These are phyloP conservation scores for Wallacemonas sp. DNA, from an alignment of 208 protist species.

Conservation along the genomic window DNA sequence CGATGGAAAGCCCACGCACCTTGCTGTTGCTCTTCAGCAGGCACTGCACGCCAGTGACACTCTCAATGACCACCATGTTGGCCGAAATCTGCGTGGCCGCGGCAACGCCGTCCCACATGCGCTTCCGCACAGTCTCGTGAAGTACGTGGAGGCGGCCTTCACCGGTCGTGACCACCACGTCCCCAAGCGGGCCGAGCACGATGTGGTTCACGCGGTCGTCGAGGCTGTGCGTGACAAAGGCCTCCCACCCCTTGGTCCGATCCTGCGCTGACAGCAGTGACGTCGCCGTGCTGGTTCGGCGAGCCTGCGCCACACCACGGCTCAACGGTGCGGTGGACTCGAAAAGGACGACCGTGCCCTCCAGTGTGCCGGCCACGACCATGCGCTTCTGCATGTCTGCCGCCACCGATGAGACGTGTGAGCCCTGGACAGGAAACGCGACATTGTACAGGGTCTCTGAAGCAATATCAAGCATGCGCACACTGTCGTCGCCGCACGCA, in stretches of 20 bases:
- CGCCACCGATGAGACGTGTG: constrained; percentile 60
- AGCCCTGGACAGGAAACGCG: constrained; percentile 42
- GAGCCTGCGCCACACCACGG: neutral
- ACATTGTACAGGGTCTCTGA: constrained; percentile 78
- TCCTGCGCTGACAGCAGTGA: constrained; percentile 19
- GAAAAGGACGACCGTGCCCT: constrained; percentile 73
- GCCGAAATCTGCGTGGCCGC: constrained; percentile 87
- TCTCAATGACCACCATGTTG: constrained; percentile 87
- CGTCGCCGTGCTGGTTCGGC: neutral
- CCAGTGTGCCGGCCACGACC: constrained; percentile 59
- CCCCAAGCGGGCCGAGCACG: constrained; percentile 50
- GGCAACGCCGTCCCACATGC: constrained; percentile 80
- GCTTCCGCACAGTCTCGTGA: constrained; percentile 84
- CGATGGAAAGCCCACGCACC: constrained; percentile 78
- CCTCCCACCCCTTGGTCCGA: constrained; percentile 61
- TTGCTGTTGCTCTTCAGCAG: constrained; percentile 71
- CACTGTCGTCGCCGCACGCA: constrained; percentile 69
- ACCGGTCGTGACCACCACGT: constrained; percentile 56
- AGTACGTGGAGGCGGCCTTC: constrained; percentile 74
- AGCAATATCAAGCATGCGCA: constrained; percentile 83
- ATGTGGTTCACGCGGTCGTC: constrained; percentile 64
- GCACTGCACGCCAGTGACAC: constrained; percentile 81
- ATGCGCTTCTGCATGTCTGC: constrained; percentile 36
- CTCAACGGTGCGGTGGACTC: constrained; percentile 20
- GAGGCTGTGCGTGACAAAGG: constrained; percentile 68